Base-by-base conservation (phyloP, 2,329 filamentous ascomycete species). In the Sphaerulina musiva region DNA sequence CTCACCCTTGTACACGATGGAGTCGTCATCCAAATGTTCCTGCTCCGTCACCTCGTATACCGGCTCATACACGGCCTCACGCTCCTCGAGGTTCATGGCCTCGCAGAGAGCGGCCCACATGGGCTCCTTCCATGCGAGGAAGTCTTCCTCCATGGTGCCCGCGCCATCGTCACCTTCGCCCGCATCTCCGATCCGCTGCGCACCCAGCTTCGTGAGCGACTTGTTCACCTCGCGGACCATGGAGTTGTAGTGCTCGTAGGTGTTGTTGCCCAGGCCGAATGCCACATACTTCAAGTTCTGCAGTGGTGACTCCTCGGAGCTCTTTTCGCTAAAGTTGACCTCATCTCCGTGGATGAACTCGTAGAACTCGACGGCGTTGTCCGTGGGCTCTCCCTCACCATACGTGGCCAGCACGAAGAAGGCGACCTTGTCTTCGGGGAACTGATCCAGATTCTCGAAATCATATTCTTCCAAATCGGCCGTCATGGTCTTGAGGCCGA, bases 91-190 rank as follows among this genome's bases (percentile, higher is more conserved):
- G 51, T 82, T 82, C 86, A 98, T 89, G 68, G 88, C 84, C 61
- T 88, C 81, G 23, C 86, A 79, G 50, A 98, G 78, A 56, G 87
- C 87, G 65, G 81, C 78, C 93, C 95, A 98, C 93, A 98, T 98
- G 58, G 91, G 91, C 67, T 98, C 93, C 76, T 98, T 98, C 93
- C 93, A 98, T 62, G 92, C 89, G 66, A 98, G 76, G 73, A 97
- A 98, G 68, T 98, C 95, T 75, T 98, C 95, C 75, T 98, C 93
- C 95, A 98, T 98, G 54, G 93, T 98, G 58, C 95, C 93, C 61
- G 93, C 91, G 60, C 95, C 93, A 70, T 98, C 93, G 66, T 98
- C 93, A 67, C 93, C 93, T 76, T 97, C 92, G 64, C 95, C 93
- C 53, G 91, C 89, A 54, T 84, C 78, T 44, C 93, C 91, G 63